Evolutionary conservation across 129 eudicot genomes (phyloP), one percentile per base, ranked within the genome.

Genomic region (Rutidosis leptorrhynchoides): DNA sequence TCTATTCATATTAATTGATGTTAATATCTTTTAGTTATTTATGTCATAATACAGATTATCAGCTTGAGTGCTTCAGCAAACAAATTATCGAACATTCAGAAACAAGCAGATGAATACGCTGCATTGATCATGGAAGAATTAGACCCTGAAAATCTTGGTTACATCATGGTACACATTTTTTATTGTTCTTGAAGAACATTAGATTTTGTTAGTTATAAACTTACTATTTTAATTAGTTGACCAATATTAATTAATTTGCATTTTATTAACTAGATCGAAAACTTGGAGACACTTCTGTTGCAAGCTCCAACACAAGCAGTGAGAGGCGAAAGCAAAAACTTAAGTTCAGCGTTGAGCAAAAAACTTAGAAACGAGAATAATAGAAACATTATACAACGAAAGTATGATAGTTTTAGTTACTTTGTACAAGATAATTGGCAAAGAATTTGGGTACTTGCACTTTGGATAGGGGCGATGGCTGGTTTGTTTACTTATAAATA

Each of bases 111-210:
- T 33, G 93, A 85, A 69, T 85, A 85, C 16, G 93, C 93, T 8
- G 83, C 83, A 15, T 72, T 85, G 72, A 85, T 85, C 69, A 82
- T 85, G 93, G 88, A 85, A 71, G 93, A 85, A 70, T 82, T 85
- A 27, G 93, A 85, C 69, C 93, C 88, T 20, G 75, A 75, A 19
- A 76, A 83, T 71, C 81, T 77, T 12, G 89, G 87, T 42, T 83
- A 75, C 68, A 82, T 87, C 65, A 79, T 77, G 82, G 83, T 86
- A 53, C 3, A 68, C 61, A 24, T 42, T 20, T 24, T 49, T 26
- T 17, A 26, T 60, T 33, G 28, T 60, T 56, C 23, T 10, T 22
- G 35, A 33, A 48, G 35, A 49, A 49, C 40, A 7, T 55, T 52
- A 20, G 43, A 27, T 8, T 3, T 9, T 21, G 49, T 23, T 40